Conservation (phyloP, 139 green algal genomes). For the Tetraselmis striata region DNA sequence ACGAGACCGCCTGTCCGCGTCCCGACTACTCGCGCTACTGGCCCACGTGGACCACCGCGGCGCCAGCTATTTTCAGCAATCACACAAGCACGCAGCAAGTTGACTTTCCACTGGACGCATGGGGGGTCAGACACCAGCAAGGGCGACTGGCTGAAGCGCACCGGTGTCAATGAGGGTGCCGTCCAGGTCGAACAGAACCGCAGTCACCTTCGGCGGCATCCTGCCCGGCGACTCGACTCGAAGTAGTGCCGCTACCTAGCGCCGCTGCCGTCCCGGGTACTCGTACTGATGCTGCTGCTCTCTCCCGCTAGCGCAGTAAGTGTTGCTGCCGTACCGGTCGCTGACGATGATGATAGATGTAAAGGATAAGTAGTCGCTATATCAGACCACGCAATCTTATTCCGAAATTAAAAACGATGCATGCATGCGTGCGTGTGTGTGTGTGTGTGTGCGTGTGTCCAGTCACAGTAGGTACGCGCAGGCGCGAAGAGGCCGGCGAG, state of each 20-base stretch:
- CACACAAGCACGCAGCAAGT: background rate
- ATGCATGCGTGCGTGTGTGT: background rate
- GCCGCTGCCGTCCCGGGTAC: no score
- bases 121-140: no score
- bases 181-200: constrained; percentile 34
- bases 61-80: background rate
- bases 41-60: background rate
- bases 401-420: background rate
- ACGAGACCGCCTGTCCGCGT: background rate
- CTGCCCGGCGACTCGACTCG: background rate
- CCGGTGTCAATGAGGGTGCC: constrained; percentile 32
- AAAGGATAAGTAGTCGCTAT: background rate
- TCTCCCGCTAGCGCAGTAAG: background rate
- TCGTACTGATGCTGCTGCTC: background rate
- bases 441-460: background rate
- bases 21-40: background rate
- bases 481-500: no score
- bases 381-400: background rate
- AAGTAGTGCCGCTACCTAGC: background rate
- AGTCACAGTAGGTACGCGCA: no score
- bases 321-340: background rate
- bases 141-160: background rate
- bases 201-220: background rate
- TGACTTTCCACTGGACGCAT: no score
- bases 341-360: background rate